Percentiles rank a stretch among this genome's conserved stretches.
phyloP scores from a whole-genome alignment of 345 rosid species.

The Mercurialis annua region DNA sequence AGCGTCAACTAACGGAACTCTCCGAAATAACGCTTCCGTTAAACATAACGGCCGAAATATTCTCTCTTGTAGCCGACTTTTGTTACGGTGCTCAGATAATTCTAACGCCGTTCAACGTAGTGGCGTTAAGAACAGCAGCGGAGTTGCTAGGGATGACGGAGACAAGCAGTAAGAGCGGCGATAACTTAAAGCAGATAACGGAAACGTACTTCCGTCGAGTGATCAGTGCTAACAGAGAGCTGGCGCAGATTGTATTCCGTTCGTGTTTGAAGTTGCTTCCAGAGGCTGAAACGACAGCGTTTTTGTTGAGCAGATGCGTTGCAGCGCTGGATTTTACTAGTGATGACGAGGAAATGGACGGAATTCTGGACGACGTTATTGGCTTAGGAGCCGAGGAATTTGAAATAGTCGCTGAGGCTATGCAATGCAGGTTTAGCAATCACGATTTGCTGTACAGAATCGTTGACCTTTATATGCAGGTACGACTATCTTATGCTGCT shows the following conservation, averaged over 20 bases:
- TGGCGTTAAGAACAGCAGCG: slow-evolving; percentile 57
- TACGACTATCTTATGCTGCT: slow-evolving; percentile 12
- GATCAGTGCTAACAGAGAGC: slow-evolving; percentile 38
- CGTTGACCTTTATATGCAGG: slow-evolving; percentile 74
- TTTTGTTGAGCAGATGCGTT: slow-evolving; percentile 51
- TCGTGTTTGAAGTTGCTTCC: slow-evolving; percentile 61
- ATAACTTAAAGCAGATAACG: slow-evolving; percentile 47
- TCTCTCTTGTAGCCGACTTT: slow-evolving; percentile 51
- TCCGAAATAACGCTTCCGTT: slow-evolving; percentile 67
- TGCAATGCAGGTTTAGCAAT: slow-evolving; percentile 42
- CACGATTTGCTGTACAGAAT: slow-evolving; percentile 70
- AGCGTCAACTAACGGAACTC: slow-evolving; percentile 52
- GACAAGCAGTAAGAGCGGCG: slow-evolving; percentile 27
- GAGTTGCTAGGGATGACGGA: slow-evolving; percentile 63
- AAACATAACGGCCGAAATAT: slow-evolving; percentile 68
- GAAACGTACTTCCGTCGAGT: slow-evolving; percentile 62
- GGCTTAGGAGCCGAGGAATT: slow-evolving; percentile 46
- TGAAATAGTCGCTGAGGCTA: slow-evolving; percentile 45
- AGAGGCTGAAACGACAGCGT: slow-evolving; percentile 68
- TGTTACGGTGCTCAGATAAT: slow-evolving; percentile 54
- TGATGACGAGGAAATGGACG: slow-evolving; percentile 35
- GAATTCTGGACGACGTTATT: slow-evolving; percentile 46
- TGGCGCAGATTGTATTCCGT: slow-evolving; percentile 48
- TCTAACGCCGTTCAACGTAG: slow-evolving; percentile 74
- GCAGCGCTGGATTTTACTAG: slow-evolving; percentile 39